Base-by-base conservation (phyloP, 805 yeast genomes). In the Cyberlindnera mrakii region DNA sequence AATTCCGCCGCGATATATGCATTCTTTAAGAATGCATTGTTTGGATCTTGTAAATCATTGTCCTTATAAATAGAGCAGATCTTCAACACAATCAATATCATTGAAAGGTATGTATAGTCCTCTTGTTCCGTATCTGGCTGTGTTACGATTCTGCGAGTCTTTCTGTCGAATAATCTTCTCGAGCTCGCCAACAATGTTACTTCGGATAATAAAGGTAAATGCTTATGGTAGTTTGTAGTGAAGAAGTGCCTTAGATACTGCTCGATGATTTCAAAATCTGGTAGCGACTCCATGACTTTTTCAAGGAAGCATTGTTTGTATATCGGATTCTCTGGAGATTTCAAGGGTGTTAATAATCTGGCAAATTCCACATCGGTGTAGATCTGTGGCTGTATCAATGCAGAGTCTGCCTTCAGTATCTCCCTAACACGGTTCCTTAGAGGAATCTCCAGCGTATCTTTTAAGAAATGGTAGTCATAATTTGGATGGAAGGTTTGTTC, bases 1-100 rank as follows among this genome's bases (percentile, higher is more conserved):
- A 51, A 46, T 9, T 51, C 55, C 17, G 48, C 18, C 0, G 55
- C 49, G 7, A 49, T 41, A 37, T 51, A 51, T 7, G 51, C 48
- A 27, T 47, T 46, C 16, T 40, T 18, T 17, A 51, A 32, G 13
- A 51, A 32, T 14, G 31, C 43, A 17, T 49, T 49, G 17, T 34
- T 34, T 1, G 27, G 34, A 16, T 51, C 55, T 3, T 30, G 37
- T 11, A 47, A 46, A 3, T 16, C 19, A 3, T 48, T 48, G 11
- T 32, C 40, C 15, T 34, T 46, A 40, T 51, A 51, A 15, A 51
- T 29, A 3, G 55, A 49, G 5, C 45, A 17, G 25, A 51, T 51
- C 42, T 51, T 51, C 30, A 51, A 27, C 14, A 48, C 46, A 3
- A 43, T 19, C 10, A 51, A 35, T 8, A 49, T 47, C 9, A 46